Evolutionary conservation across 2,329 filamentous ascomycete genomes (phyloP).

Genomic region (Epichloe aotearoae): DNA sequence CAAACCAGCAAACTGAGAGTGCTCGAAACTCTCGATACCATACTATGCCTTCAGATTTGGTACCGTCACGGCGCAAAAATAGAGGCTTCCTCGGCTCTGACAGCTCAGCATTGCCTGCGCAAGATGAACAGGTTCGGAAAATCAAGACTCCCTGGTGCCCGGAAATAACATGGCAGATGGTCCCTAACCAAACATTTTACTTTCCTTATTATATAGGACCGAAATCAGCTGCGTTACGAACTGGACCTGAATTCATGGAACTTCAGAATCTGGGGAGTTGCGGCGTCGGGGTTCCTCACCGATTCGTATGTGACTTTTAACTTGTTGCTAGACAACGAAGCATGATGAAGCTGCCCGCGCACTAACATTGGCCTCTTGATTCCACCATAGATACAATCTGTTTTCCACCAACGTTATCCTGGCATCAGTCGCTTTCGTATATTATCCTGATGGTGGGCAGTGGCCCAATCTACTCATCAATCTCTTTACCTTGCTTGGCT

Average conservation of each 20-base stretch:
- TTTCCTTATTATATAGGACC: conserved; percentile 24
- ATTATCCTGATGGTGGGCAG: conserved; percentile 32
- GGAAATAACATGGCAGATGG: not conserved
- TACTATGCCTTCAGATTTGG: conserved; percentile 18
- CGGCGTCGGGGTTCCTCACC: conserved; percentile 40
- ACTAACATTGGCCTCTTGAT: not conserved
- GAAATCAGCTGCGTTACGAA: conserved; percentile 37
- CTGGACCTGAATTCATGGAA: conserved; percentile 43
- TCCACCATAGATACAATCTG: conserved; percentile 32
- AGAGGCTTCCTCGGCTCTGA: conserved; percentile 37
- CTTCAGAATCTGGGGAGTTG: conserved; percentile 39
- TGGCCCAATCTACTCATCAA: conserved; percentile 37
- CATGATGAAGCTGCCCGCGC: not conserved
- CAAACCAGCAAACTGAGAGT: not conserved
- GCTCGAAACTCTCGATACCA: too few relatives aligned
- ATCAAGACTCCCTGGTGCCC: not conserved
- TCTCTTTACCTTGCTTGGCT: conserved; percentile 38
- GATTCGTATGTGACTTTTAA: conserved; percentile 30
- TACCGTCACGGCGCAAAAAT: conserved; percentile 23
- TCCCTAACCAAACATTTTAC: conserved; percentile 1
- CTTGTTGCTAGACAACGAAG: not conserved
- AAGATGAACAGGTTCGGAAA: conserved; percentile 32
- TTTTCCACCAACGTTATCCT: conserved; percentile 42
- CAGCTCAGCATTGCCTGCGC: conserved; percentile 35
- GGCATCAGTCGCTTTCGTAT: conserved; percentile 39